Conservation (phyloP, 2,329 filamentous ascomycete species). For the Amauroascus niger region DNA sequence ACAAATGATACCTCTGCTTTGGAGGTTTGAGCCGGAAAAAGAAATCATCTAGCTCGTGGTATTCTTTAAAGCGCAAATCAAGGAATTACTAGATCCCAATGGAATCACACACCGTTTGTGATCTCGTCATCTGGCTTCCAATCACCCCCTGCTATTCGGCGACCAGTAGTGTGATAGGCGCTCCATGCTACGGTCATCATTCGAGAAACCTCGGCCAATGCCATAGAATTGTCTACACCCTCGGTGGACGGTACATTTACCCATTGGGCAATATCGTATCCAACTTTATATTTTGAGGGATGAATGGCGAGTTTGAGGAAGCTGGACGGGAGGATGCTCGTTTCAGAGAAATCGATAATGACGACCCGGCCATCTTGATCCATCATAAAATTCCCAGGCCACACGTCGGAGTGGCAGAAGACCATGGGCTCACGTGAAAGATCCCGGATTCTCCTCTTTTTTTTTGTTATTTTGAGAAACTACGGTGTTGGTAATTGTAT, state of each 20-base stretch:
- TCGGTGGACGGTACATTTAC: conserved; percentile 5
- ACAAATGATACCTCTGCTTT: too few relatives aligned
- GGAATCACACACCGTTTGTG: background rate
- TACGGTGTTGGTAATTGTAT: background rate
- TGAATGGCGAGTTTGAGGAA: conserved; percentile 3
- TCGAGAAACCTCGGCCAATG: background rate
- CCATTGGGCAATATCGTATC: background rate
- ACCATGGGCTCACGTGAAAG: conserved; percentile 18
- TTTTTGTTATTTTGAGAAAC: conserved; percentile 12
- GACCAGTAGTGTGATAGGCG: background rate
- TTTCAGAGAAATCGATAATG: conserved; percentile 16
- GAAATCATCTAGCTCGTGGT: too few relatives aligned
- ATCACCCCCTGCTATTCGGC: background rate
- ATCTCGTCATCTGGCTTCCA: background rate
- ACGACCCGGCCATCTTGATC: conserved; percentile 12
- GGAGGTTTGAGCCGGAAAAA: too few relatives aligned
- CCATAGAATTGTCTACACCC: conserved; percentile 4
- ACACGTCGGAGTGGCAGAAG: conserved; percentile 18
- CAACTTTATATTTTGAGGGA: background rate
- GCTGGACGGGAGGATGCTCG: conserved; percentile 19
- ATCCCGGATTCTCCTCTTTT: conserved; percentile 1
- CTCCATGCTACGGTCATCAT: background rate
- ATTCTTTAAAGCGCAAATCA: too few relatives aligned
- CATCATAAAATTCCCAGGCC: conserved; percentile 18
- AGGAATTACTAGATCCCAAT: too few relatives aligned